phyloP scores from a whole-genome alignment of 2,329 filamentous ascomycete genomes.

The Aspergillus aculeatinus region DNA sequence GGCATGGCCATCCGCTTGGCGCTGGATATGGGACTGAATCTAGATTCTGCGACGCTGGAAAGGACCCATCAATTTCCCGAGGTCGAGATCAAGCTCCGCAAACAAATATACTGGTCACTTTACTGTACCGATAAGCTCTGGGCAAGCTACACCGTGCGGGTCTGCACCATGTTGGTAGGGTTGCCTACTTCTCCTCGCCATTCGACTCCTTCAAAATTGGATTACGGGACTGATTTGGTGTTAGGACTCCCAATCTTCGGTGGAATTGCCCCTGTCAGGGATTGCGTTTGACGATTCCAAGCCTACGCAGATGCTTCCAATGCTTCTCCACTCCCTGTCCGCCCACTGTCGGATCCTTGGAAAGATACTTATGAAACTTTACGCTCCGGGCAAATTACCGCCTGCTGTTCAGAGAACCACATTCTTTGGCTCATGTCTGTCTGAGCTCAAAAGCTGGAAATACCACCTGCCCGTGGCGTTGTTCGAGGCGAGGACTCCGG shows the following conservation, averaged over 20 bases:
- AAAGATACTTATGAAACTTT: slow-evolving; percentile 32
- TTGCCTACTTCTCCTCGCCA: too few relatives aligned
- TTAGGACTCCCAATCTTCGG: too few relatives aligned
- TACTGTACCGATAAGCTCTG: slow-evolving; percentile 39
- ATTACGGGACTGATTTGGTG: too few relatives aligned
- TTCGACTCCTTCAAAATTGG: too few relatives aligned
- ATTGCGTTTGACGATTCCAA: too few relatives aligned
- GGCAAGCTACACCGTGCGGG: slow-evolving; percentile 37
- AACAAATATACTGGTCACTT: slow-evolving; percentile 40
- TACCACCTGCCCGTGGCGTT: slow-evolving; percentile 32
- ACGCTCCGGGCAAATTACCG: slow-evolving; percentile 30
- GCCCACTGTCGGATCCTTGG: slow-evolving; percentile 30
- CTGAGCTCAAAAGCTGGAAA: slow-evolving; percentile 37
- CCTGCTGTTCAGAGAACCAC: slow-evolving; percentile 20
- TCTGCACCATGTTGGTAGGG: slow-evolving; percentile 37
- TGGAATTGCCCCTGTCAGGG: too few relatives aligned
- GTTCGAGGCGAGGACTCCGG: not conserved
- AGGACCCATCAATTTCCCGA: slow-evolving; percentile 25
- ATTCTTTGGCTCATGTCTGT: slow-evolving; percentile 33
- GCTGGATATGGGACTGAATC: slow-evolving; percentile 41
- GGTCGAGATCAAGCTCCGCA: slow-evolving; percentile 32
- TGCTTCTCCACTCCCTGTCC: not conserved
- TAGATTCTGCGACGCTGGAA: slow-evolving; percentile 31
- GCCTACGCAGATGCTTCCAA: not conserved
- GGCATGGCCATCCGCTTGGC: slow-evolving; percentile 39